Evolutionary conservation across 179 eudicot species (phyloP), one percentile per base, ranked within the genome.

Genomic region (Nepenthes alata): DNA sequence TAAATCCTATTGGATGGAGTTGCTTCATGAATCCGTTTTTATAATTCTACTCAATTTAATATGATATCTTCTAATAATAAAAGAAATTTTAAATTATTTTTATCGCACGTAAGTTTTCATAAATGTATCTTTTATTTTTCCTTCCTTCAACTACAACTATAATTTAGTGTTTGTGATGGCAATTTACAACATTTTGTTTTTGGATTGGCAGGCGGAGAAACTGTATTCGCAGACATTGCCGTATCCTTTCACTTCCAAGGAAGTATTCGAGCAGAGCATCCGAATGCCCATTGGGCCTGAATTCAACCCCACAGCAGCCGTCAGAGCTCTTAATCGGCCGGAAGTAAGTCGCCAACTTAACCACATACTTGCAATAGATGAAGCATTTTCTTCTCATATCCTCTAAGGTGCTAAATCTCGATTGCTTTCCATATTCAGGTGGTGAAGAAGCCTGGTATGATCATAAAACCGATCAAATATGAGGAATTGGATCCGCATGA

Each of bases 271-370:
- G 36, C 83, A 66, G 69, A 85, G 89, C 76, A 83, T 70, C 16
- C 81, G 97, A 15, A 87, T 85, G 89, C 99, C 99, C 13, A 78
- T 94, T 72, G 99, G 96, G 2, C 99, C 99, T 52, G 97, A 89
- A 67, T 94, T 68, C 35, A 87, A 90, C 78, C 97, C 99, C 15
- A 79, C 74, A 52, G 77, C 80, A 5, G 65, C 84, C 47, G 57
- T 77, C 70, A 78, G 87, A 62, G 91, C 83, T 73, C 90, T 94
- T 58, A 87, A 67, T 60, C 86, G 89, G 13, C 99, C 99, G 55
- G 97, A 85, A 53, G 99, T 94, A 48, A 62, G 74, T 71, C 6
- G 35, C 49, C 50, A 8, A 59, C 50, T 57, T 25, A 25, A 25
- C 25, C 25, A 25, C 25, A 25, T 25, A 25, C 25, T 25, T 25